These are phyloP conservation scores for Candida methanosorbosa DNA, from an alignment of 805 yeast species.

Conservation along the genomic window DNA sequence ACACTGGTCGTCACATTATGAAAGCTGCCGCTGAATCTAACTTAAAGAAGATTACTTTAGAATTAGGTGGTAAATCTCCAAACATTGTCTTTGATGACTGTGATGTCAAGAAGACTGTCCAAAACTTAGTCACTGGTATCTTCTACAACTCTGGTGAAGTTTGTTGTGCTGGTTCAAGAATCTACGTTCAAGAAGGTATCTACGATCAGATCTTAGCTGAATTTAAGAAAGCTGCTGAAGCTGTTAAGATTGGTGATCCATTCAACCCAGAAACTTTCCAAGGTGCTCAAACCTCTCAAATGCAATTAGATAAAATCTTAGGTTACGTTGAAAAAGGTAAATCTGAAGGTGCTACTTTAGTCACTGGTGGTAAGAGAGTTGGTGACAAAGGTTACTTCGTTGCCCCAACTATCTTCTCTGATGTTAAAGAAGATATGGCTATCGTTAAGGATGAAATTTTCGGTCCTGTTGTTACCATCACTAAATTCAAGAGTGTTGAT, in stretches of 20 bases:
- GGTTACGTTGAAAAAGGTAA: slow-evolving; percentile 61
- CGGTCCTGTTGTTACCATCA: slow-evolving; percentile 69
- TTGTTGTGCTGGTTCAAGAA: slow-evolving; percentile 77
- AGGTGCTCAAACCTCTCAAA: slow-evolving; percentile 72
- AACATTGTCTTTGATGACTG: slow-evolving; percentile 68
- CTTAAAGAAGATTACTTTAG: slow-evolving; percentile 76
- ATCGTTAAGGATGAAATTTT: slow-evolving; percentile 70
- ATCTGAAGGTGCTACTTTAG: slow-evolving; percentile 55
- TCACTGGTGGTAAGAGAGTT: slow-evolving; percentile 63
- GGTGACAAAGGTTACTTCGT: slow-evolving; percentile 65
- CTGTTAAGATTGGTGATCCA: slow-evolving; percentile 66
- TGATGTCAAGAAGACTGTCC: slow-evolving; percentile 39
- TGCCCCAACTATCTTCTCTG: slow-evolving; percentile 67
- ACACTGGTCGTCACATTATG: slow-evolving; percentile 71
- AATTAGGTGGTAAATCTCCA: slow-evolving; percentile 80
- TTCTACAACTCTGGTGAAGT: slow-evolving; percentile 79
- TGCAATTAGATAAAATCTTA: slow-evolving; percentile 62
- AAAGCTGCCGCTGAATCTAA: slow-evolving; percentile 56
- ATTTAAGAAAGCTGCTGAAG: slow-evolving; percentile 51
- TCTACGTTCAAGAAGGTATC: slow-evolving; percentile 63
- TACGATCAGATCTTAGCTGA: slow-evolving; percentile 54
- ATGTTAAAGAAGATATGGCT: slow-evolving; percentile 52
- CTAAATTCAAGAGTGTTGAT: slow-evolving; percentile 59
- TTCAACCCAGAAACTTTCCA: slow-evolving; percentile 58
- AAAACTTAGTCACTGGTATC: slow-evolving; percentile 55